Evolutionary conservation across 495 filamentous ascomycete species (phyloP), one percentile per base, ranked within the genome.

Genomic region (Neurospora sp.): DNA sequence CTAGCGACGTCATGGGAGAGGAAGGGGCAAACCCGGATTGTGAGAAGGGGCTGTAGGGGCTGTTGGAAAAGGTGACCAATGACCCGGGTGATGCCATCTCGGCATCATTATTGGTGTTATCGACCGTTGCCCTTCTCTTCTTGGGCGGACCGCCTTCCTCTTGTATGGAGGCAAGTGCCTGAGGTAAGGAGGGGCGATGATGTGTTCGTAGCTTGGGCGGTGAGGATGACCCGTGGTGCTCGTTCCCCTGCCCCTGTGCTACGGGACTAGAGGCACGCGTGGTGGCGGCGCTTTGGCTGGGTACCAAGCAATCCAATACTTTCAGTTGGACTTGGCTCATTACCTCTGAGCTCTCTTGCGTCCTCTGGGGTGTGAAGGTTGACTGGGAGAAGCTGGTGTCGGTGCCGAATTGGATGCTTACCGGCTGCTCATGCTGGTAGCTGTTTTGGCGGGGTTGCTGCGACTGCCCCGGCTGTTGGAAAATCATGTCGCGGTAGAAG

Each of bases 201-300:
- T 66, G 7, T 37, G 38, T 72, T 62, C 71, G 27, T 10, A 44
- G 23, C 16, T 27, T 69, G 23, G 69, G 41, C 27, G 71, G 39
- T 75, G 62, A 37, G 23, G 37, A 71, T 72, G 5, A 44, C 73
- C 44, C 84, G 84, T 62, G 83, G 82, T 4, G 82, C 72, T 59
- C 78, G 76, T 5, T 62, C 54, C 23, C 54, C 8, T 16, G 46
- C 20, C 12, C 54, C 12, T 62, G 54, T 4, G 54, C 14, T 39
- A 82, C 81, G 3, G 91, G 90, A 74, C 87, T 92, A 0, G 89
- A 84, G 27, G 89, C 86, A 41, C 86, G 84, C 23, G 89, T 90
- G 71, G 85, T 89, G 5, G 86, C 84, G 4, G 85, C 84, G 77
- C 88, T 90, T 41, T 76, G 72, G 46, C 77, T 86, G 0, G 83